Conservation (phyloP, 345 rosid species). For the Eucalyptus sp. region DNA sequence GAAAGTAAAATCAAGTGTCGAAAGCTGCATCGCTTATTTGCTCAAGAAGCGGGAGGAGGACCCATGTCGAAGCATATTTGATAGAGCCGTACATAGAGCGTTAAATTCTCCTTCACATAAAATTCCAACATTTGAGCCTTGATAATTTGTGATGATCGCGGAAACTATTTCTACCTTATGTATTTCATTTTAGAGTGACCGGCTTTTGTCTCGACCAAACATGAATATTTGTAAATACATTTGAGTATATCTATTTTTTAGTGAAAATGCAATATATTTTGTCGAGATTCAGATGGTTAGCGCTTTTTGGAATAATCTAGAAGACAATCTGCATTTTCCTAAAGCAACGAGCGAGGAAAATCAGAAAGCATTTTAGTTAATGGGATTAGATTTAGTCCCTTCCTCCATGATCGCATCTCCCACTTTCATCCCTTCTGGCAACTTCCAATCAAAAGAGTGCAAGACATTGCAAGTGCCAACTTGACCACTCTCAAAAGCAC, state of each 20-base stretch:
- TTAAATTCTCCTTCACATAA: slow-evolving; percentile 24
- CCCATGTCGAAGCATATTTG: slow-evolving; percentile 41
- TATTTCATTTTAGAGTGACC: not conserved
- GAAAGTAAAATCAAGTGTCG: slow-evolving; percentile 43
- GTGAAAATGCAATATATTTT: not conserved
- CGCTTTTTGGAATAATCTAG: not conserved
- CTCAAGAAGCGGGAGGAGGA: slow-evolving; percentile 48
- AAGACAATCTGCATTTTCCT: not conserved
- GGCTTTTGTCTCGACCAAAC: not conserved
- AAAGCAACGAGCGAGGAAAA: too few relatives aligned
- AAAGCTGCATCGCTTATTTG: slow-evolving; percentile 39
- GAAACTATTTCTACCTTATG: not conserved
- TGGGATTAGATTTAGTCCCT: too few relatives aligned
- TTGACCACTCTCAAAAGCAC: too few relatives aligned
- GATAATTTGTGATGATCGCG: not conserved
- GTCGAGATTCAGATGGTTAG: not conserved
- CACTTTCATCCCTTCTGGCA: too few relatives aligned
- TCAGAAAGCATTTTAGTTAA: too few relatives aligned
- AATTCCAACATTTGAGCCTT: slow-evolving; percentile 53
- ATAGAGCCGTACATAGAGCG: slow-evolving; percentile 27
- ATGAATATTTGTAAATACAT: not conserved
- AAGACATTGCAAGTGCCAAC: too few relatives aligned
- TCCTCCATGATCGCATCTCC: too few relatives aligned
- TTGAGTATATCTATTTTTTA: not conserved
- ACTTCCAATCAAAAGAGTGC: too few relatives aligned